These are phyloP conservation scores for Blumeriella jaapii DNA, from an alignment of 2,329 filamentous ascomycete genomes.

Conservation along the genomic window DNA sequence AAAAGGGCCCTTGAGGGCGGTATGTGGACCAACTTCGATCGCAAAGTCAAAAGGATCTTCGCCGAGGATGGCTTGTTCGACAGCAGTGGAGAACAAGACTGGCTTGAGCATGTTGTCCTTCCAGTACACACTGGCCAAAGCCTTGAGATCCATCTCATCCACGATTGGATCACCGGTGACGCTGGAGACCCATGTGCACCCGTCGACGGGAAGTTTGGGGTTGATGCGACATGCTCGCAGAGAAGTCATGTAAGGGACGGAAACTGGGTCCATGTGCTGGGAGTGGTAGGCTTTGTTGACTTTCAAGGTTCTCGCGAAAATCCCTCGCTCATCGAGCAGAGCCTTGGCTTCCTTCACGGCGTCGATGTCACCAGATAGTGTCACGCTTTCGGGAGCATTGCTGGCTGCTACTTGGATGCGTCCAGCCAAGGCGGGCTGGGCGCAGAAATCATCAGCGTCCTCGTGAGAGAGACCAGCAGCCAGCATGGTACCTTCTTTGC, in stretches of 20 bases:
- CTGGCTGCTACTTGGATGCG: conserved; percentile 26
- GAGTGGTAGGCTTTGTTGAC: conserved; percentile 24
- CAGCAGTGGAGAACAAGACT: conserved; percentile 33
- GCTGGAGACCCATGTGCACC: conserved; percentile 6
- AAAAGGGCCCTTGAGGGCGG: conserved; percentile 15
- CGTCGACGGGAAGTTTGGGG: conserved; percentile 3
- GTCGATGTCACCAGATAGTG: conserved; percentile 22
- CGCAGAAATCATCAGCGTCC: conserved; percentile 10
- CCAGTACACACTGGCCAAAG: conserved; percentile 9
- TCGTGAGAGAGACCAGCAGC: conserved; percentile 30
- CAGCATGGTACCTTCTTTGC: conserved; percentile 35
- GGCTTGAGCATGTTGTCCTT: conserved; percentile 14
- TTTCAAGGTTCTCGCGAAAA: conserved; percentile 15
- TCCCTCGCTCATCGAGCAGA: conserved; percentile 12
- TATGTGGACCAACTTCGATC: conserved; percentile 20
- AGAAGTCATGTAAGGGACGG: conserved; percentile 5
- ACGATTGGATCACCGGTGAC: conserved; percentile 8
- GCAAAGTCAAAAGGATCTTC: conserved; percentile 8
- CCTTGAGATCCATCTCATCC: conserved; percentile 8
- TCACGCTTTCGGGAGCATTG: conserved; percentile 22
- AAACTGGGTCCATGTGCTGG: conserved; percentile 16
- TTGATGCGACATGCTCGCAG: conserved; percentile 4
- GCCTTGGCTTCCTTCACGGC: conserved; percentile 12
- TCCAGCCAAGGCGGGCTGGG: conserved; percentile 8
- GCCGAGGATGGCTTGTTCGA: conserved; percentile 18